Percentiles rank a stretch among this genome's conserved stretches.
phyloP scores from a whole-genome alignment of 805 yeast species.

The Hermanozyma aechmeae region DNA sequence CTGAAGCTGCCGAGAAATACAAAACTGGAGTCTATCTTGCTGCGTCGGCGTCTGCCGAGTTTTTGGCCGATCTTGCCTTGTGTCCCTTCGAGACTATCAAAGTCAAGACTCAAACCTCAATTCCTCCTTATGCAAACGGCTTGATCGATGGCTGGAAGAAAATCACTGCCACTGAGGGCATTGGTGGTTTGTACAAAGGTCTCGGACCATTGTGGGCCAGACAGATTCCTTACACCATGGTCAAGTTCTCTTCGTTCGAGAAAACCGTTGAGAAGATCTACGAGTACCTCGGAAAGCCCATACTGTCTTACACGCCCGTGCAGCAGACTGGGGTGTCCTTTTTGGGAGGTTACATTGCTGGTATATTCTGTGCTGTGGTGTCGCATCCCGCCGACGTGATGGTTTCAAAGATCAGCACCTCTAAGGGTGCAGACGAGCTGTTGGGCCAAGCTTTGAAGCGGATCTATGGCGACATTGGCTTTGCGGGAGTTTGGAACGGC shows the following conservation, averaged over 20 bases:
- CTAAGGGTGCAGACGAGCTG: slow-evolving; percentile 54
- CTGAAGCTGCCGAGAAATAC: slow-evolving; percentile 48
- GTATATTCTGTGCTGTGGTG: slow-evolving; percentile 90
- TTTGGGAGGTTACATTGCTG: slow-evolving; percentile 94
- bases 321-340: slow-evolving; percentile 94
- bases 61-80: slow-evolving; percentile 78
- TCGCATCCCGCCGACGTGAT: slow-evolving; percentile 99
- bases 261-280: slow-evolving; percentile 80
- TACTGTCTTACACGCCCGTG: slow-evolving; percentile 55
- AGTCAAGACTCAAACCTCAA: slow-evolving; percentile 86
- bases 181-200: slow-evolving; percentile 77
- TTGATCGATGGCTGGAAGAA: slow-evolving; percentile 60
- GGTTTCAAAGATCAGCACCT: slow-evolving; percentile 87
- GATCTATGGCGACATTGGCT: slow-evolving; percentile 79
- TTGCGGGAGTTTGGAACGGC: slow-evolving; percentile 90
- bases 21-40: slow-evolving; percentile 68
- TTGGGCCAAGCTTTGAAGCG: slow-evolving; percentile 58
- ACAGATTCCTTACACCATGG: slow-evolving; percentile 98
- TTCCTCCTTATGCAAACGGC: slow-evolving; percentile 70
- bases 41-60: slow-evolving; percentile 91
- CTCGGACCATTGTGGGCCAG: slow-evolving; percentile 89
- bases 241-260: slow-evolving; percentile 91
- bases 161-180: slow-evolving; percentile 59
- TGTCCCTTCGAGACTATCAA: slow-evolving; percentile 96
- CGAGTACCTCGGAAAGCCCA: slow-evolving; percentile 60